Base-by-base conservation (phyloP, 1,139 yeast species). In the Petasospora fabianii region DNA sequence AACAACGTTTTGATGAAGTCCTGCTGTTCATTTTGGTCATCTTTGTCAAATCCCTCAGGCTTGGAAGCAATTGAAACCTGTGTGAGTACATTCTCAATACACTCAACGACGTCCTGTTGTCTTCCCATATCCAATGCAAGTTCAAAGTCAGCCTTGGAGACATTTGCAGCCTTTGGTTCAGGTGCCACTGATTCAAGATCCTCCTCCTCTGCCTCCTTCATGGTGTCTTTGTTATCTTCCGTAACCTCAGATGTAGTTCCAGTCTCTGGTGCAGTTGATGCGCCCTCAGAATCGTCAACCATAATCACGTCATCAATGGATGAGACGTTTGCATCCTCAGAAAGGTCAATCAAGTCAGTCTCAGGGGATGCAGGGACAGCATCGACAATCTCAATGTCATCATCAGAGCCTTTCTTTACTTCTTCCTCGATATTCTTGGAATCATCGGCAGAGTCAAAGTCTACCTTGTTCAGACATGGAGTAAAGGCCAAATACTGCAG, bases 71-170 rank as follows among this genome's bases (percentile, higher is more conserved):
- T 86, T 56, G 90, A 97, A 22, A 90, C 68, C 59, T 90, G 97
- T 49, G 82, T 85, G n/a, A 90, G 69, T 5, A 92, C 97, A 60
- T 92, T 92, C 42, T 90, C 96, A 54, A 92, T 88, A 61, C 97
- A 90, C 59, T 92, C 98, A 0, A 97, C 87, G 14, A 92, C 97
- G 66, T 92, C 98, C 59, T 92, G 98, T 59, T 92, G 98, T 50
- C 95, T 73, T 3, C 96, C 96, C 47, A 85, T 73, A 50, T 83
- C 92, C 36, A 82, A 69, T 0, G 92, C 80, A 49, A 80, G 75
- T 43, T 77, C 86, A 60, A 82, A 72, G 54, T 81, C 86, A 44
- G 77, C 83, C 2, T 75, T 61, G 43, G 77, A 72, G 9, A 82
- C 80, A 27, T 66, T 64, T 0, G 72, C 66, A 19, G 60, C 62